Percentiles rank a stretch among this genome's conserved stretches.
Conservation (phyloP, 352 stramenopile species). For the Peronospora tabacina region DNA sequence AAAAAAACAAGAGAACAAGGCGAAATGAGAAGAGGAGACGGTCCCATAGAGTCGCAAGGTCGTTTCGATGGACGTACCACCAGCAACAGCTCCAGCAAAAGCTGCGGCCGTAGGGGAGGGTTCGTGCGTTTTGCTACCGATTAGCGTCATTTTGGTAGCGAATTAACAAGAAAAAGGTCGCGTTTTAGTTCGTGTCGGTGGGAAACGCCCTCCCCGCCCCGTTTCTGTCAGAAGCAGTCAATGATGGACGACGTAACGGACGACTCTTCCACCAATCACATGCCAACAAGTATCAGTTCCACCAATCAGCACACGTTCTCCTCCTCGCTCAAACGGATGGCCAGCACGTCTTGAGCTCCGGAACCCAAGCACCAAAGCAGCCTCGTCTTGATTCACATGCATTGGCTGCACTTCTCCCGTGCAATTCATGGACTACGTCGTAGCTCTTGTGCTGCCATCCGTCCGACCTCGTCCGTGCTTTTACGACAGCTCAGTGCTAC, state of each 20-base stretch:
- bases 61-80: slow-evolving; percentile 33
- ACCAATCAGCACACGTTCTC: not conserved
- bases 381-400: slow-evolving; percentile 27
- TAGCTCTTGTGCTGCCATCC: slow-evolving; percentile 6
- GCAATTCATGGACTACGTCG: slow-evolving; percentile 28
- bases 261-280: no score
- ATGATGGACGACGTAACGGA: no score
- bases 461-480: slow-evolving; percentile 18
- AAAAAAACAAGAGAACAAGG: not conserved
- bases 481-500: slow-evolving; percentile 29
- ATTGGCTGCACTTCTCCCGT: slow-evolving; percentile 49
- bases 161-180: not conserved
- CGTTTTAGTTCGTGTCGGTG: no score
- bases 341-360: slow-evolving; percentile 13
- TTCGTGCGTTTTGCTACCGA: slow-evolving; percentile 4
- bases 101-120: slow-evolving; percentile 40
- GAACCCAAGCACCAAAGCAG: slow-evolving; percentile 2
- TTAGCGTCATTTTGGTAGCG: slow-evolving; percentile 4
- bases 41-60: no score
- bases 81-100: slow-evolving; percentile 51
- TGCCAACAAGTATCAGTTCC: not conserved
- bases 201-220: no score
- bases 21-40: not conserved
- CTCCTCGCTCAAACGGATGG: slow-evolving; percentile 2
- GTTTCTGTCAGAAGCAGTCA: no score